Evolutionary conservation across 495 filamentous ascomycete genomes (phyloP).

Genomic region (Tuber indicum): DNA sequence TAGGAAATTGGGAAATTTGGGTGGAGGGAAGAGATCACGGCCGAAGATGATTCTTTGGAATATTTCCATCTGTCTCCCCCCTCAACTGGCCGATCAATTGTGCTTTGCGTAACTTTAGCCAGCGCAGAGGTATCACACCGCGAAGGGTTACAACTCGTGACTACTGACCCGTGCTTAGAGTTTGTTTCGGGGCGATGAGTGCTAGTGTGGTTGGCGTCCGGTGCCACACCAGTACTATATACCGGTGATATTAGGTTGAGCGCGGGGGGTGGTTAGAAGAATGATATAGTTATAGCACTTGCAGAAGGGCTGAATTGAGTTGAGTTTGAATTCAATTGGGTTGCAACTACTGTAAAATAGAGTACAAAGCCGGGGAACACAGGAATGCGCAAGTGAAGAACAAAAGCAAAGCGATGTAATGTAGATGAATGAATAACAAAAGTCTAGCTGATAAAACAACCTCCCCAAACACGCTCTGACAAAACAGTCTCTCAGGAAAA

Average conservation of each 20-base stretch:
- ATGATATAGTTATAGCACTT: not conserved
- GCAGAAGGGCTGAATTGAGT: not conserved
- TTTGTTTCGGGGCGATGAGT: not conserved
- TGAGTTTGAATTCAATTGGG: not conserved
- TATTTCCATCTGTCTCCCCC: not conserved
- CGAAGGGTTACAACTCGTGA: not conserved
- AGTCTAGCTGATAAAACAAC: slow-evolving; percentile 2
- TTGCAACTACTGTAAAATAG: not conserved
- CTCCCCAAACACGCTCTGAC: not conserved
- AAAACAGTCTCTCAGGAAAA: not conserved
- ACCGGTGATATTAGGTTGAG: not conserved
- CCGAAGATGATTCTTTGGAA: not conserved
- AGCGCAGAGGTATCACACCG: not conserved
- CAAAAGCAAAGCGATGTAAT: not conserved
- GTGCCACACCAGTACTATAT: not conserved
- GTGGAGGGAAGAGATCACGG: not conserved
- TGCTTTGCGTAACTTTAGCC: not conserved
- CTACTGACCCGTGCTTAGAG: not conserved
- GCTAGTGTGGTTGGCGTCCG: not conserved
- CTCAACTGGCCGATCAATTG: not conserved
- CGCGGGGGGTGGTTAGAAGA: not conserved
- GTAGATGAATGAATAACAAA: not conserved
- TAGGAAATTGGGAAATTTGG: not conserved
- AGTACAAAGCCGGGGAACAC: not conserved
- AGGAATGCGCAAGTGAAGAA: not conserved